These are phyloP conservation scores for Coprinopsis cinerea DNA, from an alignment of 768 basidiomycete species.

Conservation along the genomic window DNA sequence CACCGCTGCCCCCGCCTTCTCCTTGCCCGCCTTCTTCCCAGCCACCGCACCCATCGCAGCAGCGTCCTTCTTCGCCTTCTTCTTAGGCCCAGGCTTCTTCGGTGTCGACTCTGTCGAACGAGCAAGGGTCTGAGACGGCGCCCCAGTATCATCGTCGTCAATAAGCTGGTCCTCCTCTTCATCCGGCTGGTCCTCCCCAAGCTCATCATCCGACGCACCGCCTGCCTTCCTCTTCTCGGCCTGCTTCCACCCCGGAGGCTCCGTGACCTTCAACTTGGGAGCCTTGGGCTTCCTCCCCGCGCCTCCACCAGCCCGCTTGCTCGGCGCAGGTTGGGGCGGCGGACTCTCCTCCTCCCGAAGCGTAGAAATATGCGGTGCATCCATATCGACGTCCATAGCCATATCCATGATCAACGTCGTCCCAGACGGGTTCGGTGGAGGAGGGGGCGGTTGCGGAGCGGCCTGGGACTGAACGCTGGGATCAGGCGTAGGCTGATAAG, in stretches of 20 bases:
- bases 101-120: conserved; percentile 30
- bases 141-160: conserved; percentile 41
- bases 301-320: conserved; percentile 2
- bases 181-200: conserved; percentile 59
- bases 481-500: conserved; percentile 38
- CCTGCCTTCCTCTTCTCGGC: conserved; percentile 15
- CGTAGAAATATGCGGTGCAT: conserved; percentile 78
- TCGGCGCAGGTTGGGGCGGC: conserved; percentile 34
- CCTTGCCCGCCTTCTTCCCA: conserved; percentile 44
- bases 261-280: conserved; percentile 16
- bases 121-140: conserved; percentile 21
- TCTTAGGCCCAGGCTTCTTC: conserved; percentile 45
- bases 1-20: conserved; percentile 29
- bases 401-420: conserved; percentile 24
- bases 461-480: conserved; percentile 6
- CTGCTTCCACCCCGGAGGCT: conserved; percentile 16
- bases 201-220: conserved; percentile 17
- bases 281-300: conserved; percentile 18
- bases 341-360: conserved; percentile 69
- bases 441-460: conserved; percentile 17
- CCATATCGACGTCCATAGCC: conserved; percentile 58
- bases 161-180: conserved; percentile 78
- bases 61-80: conserved; percentile 46
- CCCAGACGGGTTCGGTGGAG: conserved; percentile 18
- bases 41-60: no score